phyloP scores from a whole-genome alignment of 768 basidiomycete species.

The Hysterangium stoloniferum region DNA sequence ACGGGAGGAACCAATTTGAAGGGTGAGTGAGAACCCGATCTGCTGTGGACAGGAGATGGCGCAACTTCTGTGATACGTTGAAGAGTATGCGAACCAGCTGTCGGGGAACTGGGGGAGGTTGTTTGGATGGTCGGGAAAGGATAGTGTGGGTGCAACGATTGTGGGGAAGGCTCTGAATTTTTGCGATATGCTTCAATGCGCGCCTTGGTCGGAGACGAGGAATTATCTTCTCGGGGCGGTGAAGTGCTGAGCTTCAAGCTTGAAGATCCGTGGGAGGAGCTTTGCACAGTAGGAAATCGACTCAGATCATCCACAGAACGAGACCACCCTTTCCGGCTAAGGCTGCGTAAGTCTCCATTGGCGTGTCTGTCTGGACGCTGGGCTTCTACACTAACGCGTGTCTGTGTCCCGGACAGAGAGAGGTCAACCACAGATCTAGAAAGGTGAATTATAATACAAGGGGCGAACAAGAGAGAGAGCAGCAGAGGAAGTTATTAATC shows the following conservation, averaged over 20 bases:
- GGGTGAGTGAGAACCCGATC: slow-evolving; percentile 37
- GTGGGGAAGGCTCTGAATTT: slow-evolving; percentile 40
- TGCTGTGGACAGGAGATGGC: slow-evolving; percentile 34
- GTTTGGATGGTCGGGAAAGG: slow-evolving; percentile 27
- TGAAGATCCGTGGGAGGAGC: not conserved
- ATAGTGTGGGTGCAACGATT: slow-evolving; percentile 27
- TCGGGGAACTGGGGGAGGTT: slow-evolving; percentile 23
- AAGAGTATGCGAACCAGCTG: slow-evolving; percentile 16
- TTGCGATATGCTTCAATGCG: slow-evolving; percentile 60
- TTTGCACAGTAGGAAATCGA: not conserved
- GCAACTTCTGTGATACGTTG: slow-evolving; percentile 13
- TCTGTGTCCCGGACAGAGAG: slow-evolving; percentile 35
- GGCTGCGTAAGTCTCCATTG: slow-evolving; percentile 59
- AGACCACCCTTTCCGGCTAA: slow-evolving; percentile 72
- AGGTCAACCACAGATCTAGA: slow-evolving; percentile 62
- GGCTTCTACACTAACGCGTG: slow-evolving; percentile 26
- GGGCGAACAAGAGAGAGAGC: slow-evolving; percentile 13
- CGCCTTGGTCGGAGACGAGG: slow-evolving; percentile 5
- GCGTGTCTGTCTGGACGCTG: slow-evolving; percentile 27
- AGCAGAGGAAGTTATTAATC: too few relatives aligned
- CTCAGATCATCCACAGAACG: slow-evolving; percentile 71
- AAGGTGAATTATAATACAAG: not conserved
- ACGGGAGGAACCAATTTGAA: slow-evolving; percentile 20
- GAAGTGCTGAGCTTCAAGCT: not conserved
- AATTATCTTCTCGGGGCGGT: not conserved